Base-by-base conservation (phyloP, 495 filamentous ascomycete genomes). In the Niebla homalea region DNA sequence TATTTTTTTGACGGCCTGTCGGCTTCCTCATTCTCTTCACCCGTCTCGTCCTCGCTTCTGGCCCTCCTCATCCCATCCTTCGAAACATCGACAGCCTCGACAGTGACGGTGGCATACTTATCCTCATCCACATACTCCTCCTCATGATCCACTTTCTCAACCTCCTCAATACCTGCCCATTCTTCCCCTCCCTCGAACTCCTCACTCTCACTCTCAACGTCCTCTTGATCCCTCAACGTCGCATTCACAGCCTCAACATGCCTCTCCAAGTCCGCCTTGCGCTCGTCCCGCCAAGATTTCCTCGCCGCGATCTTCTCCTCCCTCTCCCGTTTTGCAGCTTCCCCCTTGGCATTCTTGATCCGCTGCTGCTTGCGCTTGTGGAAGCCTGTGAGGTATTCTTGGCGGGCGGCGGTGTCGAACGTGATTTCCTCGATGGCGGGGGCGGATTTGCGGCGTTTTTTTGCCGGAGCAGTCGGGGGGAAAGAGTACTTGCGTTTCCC, bases 101-200 rank as follows among this genome's bases (percentile, higher is more conserved):
- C 78, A 0, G 87, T 95, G 25, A 98, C 92, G 3, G 85, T 93
- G 16, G 90, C 94, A 60, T 85, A 93, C 63, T 83, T 84, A 60
- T 95, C 90, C 64, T 97, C 92, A 66, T 98, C 92, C 51, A 95
- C 77, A 67, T 94, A 98, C 65, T 95, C 89, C 48, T 90, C 89
- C 59, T 96, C 87, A 56, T 83, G 79, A 61, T 89, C 79, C 18
- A 93, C 64, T 4, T 72, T 70, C 4, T 73, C 72, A 10, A 73
- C 65, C 42, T 83, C 79, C 45, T 54, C 70, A 49, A 82, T 66
- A 1, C 83, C 84, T 21, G 73, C 71, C 79, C 78, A 84, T 57
- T 76, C 81, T 10, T 79, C 76, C 12, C 67, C 67, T 7, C 41
- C 48, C 4, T 66, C 67, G 11, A 42, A 18, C 4, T 60, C 62